A percentile compares a stretch with the other conserved stretches of the same genome.
Evolutionary conservation across 176 grass and related monocot species (phyloP).

Genomic region (Eleusine coracana): DNA sequence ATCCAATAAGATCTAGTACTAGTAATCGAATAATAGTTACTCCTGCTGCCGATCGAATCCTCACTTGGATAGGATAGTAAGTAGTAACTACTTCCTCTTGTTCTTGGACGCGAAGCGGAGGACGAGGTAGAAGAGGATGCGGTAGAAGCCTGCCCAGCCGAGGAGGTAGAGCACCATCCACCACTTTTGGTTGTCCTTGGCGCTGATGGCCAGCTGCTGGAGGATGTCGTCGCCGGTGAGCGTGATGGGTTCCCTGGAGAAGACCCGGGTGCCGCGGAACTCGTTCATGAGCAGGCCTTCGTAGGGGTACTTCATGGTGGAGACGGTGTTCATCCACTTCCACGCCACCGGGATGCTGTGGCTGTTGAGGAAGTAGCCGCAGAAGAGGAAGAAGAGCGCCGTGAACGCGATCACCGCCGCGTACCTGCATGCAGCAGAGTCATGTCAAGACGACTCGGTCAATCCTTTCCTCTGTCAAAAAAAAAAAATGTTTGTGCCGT

Average conservation of each 20-base stretch:
- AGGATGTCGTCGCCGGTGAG: slow-evolving; percentile 55
- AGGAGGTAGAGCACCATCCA: slow-evolving; percentile 69
- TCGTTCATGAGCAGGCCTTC: slow-evolving; percentile 74
- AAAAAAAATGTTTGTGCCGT: background rate
- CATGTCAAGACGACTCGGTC: too few species aligned
- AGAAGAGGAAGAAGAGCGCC: slow-evolving; percentile 77
- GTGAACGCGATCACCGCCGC: slow-evolving; percentile 75
- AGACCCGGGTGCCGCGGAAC: slow-evolving; percentile 20
- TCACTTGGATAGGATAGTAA: too few species aligned
- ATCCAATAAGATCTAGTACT: background rate
- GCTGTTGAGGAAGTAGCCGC: slow-evolving; percentile 66
- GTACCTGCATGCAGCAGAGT: slow-evolving; percentile 14
- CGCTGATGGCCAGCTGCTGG: slow-evolving; percentile 46
- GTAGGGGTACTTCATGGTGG: slow-evolving; percentile 74
- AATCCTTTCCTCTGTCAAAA: too few species aligned
- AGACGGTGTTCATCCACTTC: slow-evolving; percentile 67
- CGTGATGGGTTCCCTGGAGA: background rate
- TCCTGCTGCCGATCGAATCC: too few species aligned
- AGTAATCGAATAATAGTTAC: background rate
- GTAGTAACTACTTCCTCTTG: slow-evolving; percentile 42
- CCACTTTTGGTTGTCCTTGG: slow-evolving; percentile 49
- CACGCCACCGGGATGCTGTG: slow-evolving; percentile 51
- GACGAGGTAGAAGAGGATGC: slow-evolving; percentile 67
- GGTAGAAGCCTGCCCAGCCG: slow-evolving; percentile 63
- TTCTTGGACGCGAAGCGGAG: slow-evolving; percentile 74